Conservation (phyloP, 768 basidiomycete genomes). For the Dacryopinax spathularia region DNA sequence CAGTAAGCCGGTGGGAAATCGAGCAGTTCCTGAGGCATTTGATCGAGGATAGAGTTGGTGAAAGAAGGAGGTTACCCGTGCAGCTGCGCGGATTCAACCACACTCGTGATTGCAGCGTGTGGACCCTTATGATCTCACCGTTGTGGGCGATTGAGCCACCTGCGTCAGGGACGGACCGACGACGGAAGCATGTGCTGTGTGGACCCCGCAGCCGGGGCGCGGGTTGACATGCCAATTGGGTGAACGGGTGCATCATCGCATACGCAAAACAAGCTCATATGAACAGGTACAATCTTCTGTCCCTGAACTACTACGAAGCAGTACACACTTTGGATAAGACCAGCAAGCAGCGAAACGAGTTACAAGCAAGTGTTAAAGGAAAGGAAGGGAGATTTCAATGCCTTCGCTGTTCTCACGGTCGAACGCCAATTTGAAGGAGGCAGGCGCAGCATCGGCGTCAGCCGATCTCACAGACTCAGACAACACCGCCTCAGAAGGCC, state of each 20-base stretch:
- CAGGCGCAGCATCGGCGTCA: not conserved
- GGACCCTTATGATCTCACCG: too few relatives aligned
- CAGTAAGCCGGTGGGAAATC: constrained; percentile 72
- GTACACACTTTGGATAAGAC: not conserved
- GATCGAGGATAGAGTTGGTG: not conserved
- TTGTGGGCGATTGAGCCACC: too few relatives aligned
- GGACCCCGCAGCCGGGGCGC: too few relatives aligned
- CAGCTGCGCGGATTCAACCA: too few relatives aligned
- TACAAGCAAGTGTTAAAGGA: not conserved
- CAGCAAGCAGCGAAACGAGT: not conserved
- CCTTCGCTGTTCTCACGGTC: not conserved
- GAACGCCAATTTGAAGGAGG: not conserved
- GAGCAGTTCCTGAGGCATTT: constrained; percentile 33
- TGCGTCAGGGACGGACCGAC: too few relatives aligned
- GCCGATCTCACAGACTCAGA: not conserved
- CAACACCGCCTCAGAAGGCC: not conserved
- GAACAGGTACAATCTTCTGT: too few relatives aligned
- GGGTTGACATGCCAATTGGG: too few relatives aligned
- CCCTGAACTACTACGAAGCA: too few relatives aligned
- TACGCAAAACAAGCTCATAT: too few relatives aligned
- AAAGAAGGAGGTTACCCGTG: not conserved
- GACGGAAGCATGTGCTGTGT: too few relatives aligned
- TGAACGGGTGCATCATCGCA: too few relatives aligned
- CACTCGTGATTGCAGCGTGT: too few relatives aligned
- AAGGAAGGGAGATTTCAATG: not conserved